Base-by-base conservation (phyloP, 768 basidiomycete genomes). In the Goffeauzyma gilvescens region DNA sequence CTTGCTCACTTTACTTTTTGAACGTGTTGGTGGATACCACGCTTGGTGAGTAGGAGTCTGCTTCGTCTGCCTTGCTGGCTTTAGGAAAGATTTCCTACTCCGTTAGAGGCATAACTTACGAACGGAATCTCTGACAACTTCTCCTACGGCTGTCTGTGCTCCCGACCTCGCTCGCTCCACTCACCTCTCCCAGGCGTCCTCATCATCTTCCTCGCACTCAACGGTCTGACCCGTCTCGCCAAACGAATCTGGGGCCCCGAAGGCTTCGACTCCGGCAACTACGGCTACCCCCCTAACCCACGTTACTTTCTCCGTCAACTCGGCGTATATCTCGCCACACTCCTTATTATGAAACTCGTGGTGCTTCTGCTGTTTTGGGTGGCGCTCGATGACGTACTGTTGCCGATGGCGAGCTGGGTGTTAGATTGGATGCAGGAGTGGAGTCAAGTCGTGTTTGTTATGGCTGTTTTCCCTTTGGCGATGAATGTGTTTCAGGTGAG, bases 21-120 rank as follows among this genome's bases (percentile, higher is more conserved):
- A 87, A 95, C 55, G 79, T 96, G 37, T 68, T 90, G 21, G 68
- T 95, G 44, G 90, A 96, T 64, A 86, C 83, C 14, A 87, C 85
- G 2, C 69, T 89, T 42, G 90, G 86, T 81, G 50, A 56, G 77
- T 55, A n/a, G n/a, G n/a, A n/a, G n/a, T n/a, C n/a, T n/a, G n/a
- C n/a, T n/a, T n/a, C n/a, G n/a, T n/a, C n/a, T n/a, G n/a, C n/a
- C n/a, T n/a, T n/a, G n/a, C n/a, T n/a, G n/a, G n/a, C n/a, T n/a
- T n/a, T n/a, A n/a, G n/a, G n/a, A n/a, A n/a, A n/a, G n/a, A n/a
- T n/a, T n/a, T n/a, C n/a, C n/a, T n/a, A n/a, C n/a, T n/a, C n/a
- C n/a, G n/a, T n/a, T n/a, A n/a, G n/a, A n/a, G n/a, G n/a, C n/a
- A n/a, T n/a, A n/a, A n/a, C n/a, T n/a, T n/a, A n/a, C n/a, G n/a